Percentiles rank a stretch among this genome's conserved stretches.
phyloP scores from a whole-genome alignment of 371 early-diverging fungal species.

The Mortierella sp. region DNA sequence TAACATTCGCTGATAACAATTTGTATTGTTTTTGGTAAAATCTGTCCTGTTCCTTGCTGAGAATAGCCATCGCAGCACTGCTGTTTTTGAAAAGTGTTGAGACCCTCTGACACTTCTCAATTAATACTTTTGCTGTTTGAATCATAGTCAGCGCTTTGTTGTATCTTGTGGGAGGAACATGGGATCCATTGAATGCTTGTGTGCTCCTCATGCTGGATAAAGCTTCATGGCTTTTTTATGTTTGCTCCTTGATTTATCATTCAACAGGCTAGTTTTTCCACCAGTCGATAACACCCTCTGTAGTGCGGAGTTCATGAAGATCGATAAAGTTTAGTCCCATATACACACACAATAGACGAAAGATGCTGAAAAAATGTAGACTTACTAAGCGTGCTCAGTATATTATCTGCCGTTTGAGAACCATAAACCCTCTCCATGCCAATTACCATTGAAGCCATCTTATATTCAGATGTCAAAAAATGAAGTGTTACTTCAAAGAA shows the following conservation, averaged over 20 bases:
- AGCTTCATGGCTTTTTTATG: slow-evolving; percentile 16
- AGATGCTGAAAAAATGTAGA: neutral
- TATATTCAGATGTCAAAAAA: slow-evolving; percentile 2
- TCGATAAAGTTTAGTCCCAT: neutral
- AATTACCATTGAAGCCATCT: slow-evolving; percentile 16
- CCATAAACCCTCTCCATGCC: slow-evolving; percentile 11
- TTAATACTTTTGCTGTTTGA: neutral
- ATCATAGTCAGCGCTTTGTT: slow-evolving; percentile 17
- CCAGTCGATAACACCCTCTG: slow-evolving; percentile 10
- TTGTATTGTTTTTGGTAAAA: neutral
- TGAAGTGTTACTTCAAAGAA: neutral
- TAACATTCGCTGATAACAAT: slow-evolving; percentile 4
- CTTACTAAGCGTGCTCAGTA: slow-evolving; percentile 11
- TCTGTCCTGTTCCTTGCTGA: slow-evolving; percentile 6
- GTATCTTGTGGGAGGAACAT: slow-evolving; percentile 21
- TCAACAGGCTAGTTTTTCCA: slow-evolving; percentile 13
- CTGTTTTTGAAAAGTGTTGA: slow-evolving; percentile 22
- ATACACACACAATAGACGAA: neutral
- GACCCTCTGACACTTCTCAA: slow-evolving; percentile 17
- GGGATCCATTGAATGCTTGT: slow-evolving; percentile 3
- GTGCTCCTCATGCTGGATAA: neutral
- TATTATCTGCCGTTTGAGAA: slow-evolving; percentile 11
- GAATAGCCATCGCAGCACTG: slow-evolving; percentile 19
- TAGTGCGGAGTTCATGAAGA: slow-evolving; percentile 1
- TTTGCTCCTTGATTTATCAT: slow-evolving; percentile 36